Evolutionary conservation across 1,139 yeast species (phyloP).

Genomic region (Hanseniaspora gamundiae): DNA sequence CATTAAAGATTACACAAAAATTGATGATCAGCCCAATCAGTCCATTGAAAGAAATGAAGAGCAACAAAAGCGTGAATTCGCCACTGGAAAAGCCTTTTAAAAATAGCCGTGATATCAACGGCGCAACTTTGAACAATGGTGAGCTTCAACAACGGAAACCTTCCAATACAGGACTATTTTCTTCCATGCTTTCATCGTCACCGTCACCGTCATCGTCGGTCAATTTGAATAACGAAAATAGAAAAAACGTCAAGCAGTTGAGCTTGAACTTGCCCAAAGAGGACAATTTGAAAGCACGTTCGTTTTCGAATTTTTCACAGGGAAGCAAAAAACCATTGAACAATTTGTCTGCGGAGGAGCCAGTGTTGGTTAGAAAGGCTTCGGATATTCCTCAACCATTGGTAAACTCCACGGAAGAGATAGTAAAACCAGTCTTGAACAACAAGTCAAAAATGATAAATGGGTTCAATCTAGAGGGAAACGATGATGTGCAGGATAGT

Average conservation of each 20-base stretch:
- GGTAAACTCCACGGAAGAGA: no score
- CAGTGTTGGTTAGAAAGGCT: no score
- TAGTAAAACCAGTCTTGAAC: background rate
- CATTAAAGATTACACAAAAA: slow-evolving; percentile 25
- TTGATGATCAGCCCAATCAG: no score
- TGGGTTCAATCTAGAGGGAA: background rate
- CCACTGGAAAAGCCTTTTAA: no score
- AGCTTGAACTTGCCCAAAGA: background rate
- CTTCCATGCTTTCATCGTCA: background rate
- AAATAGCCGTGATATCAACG: background rate
- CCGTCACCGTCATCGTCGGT: background rate
- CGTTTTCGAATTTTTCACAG: background rate
- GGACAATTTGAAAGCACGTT: background rate
- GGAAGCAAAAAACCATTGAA: background rate
- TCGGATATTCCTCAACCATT: no score
- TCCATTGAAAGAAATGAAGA: slow-evolving; percentile 1
- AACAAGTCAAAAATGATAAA: background rate
- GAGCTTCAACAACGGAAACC: slow-evolving; percentile 16
- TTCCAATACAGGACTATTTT: slow-evolving; percentile 20
- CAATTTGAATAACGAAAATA: background rate
- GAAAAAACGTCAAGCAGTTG: background rate
- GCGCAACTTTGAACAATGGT: background rate
- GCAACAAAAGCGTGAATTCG: background rate
- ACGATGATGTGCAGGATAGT: slow-evolving; percentile 4
- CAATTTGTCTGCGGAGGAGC: background rate